Conservation (phyloP, 257 asterid genomes). For the Jacaranda copaia region DNA sequence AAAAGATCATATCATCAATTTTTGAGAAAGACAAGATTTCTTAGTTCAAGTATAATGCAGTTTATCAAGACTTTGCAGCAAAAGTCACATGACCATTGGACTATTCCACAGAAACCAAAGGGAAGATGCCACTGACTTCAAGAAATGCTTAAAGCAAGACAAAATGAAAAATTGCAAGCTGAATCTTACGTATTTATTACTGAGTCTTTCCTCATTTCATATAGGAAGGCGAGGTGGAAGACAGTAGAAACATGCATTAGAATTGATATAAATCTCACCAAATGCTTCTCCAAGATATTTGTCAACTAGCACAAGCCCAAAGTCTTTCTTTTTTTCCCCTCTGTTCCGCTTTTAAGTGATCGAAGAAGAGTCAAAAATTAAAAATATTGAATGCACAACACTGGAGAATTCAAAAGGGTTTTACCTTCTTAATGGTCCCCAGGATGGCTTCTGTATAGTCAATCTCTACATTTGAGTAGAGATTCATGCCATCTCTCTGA, state of each 20-base stretch:
- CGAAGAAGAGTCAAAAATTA: slow-evolving; percentile 16
- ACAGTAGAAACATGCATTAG: not conserved
- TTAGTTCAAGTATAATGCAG: slow-evolving; percentile 19
- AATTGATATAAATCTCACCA: not conserved
- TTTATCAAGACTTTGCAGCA: slow-evolving; percentile 11
- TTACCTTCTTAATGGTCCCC: slow-evolving; percentile 82
- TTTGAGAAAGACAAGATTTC: slow-evolving; percentile 12
- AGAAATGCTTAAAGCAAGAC: not conserved
- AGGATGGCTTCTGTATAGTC: slow-evolving; percentile 92
- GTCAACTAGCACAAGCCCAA: slow-evolving; percentile 24
- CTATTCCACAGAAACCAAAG: too few species aligned
- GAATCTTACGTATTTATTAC: slow-evolving; percentile 1
- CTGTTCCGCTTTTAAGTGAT: slow-evolving; percentile 2
- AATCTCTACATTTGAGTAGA: slow-evolving; percentile 76
- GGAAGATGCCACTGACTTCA: too few species aligned
- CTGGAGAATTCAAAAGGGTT: slow-evolving; percentile 24
- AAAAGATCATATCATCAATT: slow-evolving; percentile 28
- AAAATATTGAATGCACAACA: not conserved
- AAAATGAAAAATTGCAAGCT: slow-evolving; percentile 17
- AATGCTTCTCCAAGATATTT: slow-evolving; percentile 21
- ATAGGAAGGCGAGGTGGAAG: not conserved
- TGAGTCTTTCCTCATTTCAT: not conserved
- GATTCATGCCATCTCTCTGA: slow-evolving; percentile 81
- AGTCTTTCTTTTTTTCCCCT: slow-evolving; percentile 3
- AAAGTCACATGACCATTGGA: slow-evolving; percentile 25